Evolutionary conservation across 176 grass and related monocot species (phyloP).

Genomic region (Chloris gayana): DNA sequence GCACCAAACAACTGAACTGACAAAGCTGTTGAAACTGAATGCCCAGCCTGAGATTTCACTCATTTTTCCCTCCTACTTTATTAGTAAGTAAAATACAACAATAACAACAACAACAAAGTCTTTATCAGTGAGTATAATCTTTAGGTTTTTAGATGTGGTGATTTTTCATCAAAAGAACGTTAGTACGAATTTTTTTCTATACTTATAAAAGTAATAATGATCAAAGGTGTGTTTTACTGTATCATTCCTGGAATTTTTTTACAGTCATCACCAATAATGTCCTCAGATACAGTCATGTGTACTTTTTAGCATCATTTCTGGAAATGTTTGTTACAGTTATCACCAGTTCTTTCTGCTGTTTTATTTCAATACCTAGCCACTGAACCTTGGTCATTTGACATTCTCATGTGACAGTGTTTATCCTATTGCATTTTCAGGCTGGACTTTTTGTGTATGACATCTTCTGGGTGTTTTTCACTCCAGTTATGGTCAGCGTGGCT

Average conservation of each 20-base stretch:
- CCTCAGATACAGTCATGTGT: too few relatives aligned
- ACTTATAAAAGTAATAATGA: background rate
- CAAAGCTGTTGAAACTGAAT: background rate
- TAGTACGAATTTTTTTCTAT: background rate
- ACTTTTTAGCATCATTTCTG: background rate
- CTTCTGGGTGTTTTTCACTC: conserved; percentile 99
- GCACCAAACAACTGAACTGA: background rate
- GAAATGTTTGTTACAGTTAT: conserved; percentile 24
- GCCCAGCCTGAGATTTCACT: background rate
- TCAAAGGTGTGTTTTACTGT: background rate
- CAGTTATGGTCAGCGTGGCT: conserved; percentile 97
- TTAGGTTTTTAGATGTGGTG: background rate
- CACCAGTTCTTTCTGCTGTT: conserved; percentile 7
- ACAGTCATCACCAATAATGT: background rate
- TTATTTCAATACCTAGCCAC: conserved; percentile 3
- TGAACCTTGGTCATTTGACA: background rate
- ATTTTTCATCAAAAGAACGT: background rate
- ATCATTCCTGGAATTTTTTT: conserved; percentile 16
- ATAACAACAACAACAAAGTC: too few relatives aligned
- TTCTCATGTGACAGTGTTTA: background rate
- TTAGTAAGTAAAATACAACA: background rate
- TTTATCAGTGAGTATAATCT: background rate
- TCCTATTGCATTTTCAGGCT: conserved; percentile 43
- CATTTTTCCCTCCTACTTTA: background rate
- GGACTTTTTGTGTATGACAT: conserved; percentile 94